phyloP scores from a whole-genome alignment of 768 basidiomycete genomes.

The Kwoniella bestiolae region DNA sequence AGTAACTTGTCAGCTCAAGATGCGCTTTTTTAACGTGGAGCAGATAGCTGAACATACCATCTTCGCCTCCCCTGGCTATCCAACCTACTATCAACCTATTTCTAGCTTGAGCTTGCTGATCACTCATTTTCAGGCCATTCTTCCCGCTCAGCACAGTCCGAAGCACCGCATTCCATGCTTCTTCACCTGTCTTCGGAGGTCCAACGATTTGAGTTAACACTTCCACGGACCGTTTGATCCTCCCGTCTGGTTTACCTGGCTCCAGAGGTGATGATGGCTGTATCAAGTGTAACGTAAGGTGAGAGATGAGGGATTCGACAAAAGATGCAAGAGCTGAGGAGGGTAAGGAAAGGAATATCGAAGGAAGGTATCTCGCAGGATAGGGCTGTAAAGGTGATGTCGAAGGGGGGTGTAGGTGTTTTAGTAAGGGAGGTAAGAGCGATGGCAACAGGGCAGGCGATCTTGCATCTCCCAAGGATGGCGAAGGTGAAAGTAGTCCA shows the following conservation, averaged over 20 bases:
- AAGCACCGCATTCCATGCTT: conserved; percentile 44
- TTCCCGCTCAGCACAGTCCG: conserved; percentile 62
- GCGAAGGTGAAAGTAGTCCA: conserved; percentile 35
- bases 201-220: conserved; percentile 66
- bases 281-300: conserved; percentile 31
- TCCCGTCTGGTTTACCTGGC: conserved; percentile 57
- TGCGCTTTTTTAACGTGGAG: fast-evolving
- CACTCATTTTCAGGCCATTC: conserved; percentile 57
- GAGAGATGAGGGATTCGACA: conserved; percentile 55
- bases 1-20: background rate
- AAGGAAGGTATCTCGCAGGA: conserved; percentile 35
- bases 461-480: conserved; percentile 35
- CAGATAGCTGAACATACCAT: conserved; percentile 28
- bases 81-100: conserved; percentile 68
- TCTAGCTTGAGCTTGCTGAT: conserved; percentile 60
- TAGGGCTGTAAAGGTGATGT: conserved; percentile 51
- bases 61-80: conserved; percentile 62
- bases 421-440: conserved; percentile 57
- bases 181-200: conserved; percentile 51
- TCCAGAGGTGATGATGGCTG: background rate
- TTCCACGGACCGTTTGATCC: conserved; percentile 64
- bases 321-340: conserved; percentile 65
- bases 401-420: conserved; percentile 54
- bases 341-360: conserved; percentile 55
- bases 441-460: conserved; percentile 65